Conservation (phyloP, 352 stramenopile genomes). For the Peronospora destructor region DNA sequence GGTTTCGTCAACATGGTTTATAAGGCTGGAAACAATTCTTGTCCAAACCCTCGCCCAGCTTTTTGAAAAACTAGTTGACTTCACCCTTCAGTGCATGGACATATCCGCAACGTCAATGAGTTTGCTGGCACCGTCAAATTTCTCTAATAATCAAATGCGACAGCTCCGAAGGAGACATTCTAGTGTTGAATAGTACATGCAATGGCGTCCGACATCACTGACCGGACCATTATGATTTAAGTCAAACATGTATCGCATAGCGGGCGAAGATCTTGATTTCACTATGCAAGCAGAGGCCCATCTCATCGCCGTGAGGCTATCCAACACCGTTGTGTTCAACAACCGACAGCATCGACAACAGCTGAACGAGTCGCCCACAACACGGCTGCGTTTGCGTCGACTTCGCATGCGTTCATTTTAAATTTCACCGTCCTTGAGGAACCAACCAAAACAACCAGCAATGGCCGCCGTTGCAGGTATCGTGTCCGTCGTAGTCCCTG, state of each 20-base stretch:
- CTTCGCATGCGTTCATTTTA: neutral
- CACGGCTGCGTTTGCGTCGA: neutral
- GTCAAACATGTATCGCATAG: neutral
- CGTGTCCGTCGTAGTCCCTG: neutral
- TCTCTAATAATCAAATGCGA: too few relatives aligned
- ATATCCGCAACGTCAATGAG: neutral
- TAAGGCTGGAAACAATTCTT: too few relatives aligned
- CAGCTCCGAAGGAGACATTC: too few relatives aligned
- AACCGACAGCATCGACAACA: neutral
- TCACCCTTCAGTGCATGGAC: too few relatives aligned
- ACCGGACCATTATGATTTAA: neutral
- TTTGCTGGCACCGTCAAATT: neutral
- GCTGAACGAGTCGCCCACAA: neutral
- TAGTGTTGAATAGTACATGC: too few relatives aligned
- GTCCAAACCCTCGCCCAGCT: too few relatives aligned
- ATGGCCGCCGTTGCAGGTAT: constrained; percentile 15
- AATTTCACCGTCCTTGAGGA: neutral
- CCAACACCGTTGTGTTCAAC: neutral
- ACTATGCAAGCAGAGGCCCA: neutral
- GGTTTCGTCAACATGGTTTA: too few relatives aligned
- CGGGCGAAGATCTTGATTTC: neutral
- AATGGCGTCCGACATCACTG: neutral
- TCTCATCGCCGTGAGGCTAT: neutral
- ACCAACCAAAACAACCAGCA: neutral
- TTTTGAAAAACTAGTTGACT: too few relatives aligned